Base-by-base conservation (phyloP, 2,329 filamentous ascomycete genomes). In the Penicillium sp. region DNA sequence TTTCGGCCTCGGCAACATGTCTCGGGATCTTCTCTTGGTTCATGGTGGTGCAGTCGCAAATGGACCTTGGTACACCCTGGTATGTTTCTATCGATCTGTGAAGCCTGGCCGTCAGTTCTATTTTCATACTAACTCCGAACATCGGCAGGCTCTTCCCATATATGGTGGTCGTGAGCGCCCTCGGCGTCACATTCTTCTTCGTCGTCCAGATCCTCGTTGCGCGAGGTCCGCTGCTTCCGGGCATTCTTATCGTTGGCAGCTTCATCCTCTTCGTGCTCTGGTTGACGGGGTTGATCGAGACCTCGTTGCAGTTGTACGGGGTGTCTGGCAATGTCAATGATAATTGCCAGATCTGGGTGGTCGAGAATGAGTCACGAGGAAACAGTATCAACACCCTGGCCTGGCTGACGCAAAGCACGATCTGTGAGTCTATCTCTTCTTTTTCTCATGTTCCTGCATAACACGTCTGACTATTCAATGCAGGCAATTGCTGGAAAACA, bases 201-300 rank as follows among this genome's bases (percentile, higher is more conserved):
- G 73, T 86, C 63, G 82, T 87, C 71, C 78, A 87, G 64, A 72
- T 82, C 64, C 82, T 86, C 51, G 82, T 85, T 49, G 75, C 80
- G 8, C 82, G 85, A 63, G 81, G 82, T 25, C 81, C 83, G 57
- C 77, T 88, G 3, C 78, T 88, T 4, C 86, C 86, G 0, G 83
- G 82, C 41, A 79, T 85, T 57, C 83, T 88, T 67, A 82, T 88
- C 66, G 75, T 88, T 25, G 81, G 84, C 54, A 82, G 81, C 58
- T 88, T 88, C 72, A 84, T 88, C 65, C 79, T 88, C 38, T 82
- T 86, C 63, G 84, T 86, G 2, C 77, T 88, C 20, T 88, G 83
- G 79, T 74, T 88, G 55, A 83, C 85, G 2, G 85, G 85, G 6
- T 74, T 87, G n/a, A 83, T 88, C 64, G 86, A 86, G 62, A 88